Evolutionary conservation across 352 stramenopile genomes (phyloP).

Genomic region (Phytophthora pistaciae): DNA sequence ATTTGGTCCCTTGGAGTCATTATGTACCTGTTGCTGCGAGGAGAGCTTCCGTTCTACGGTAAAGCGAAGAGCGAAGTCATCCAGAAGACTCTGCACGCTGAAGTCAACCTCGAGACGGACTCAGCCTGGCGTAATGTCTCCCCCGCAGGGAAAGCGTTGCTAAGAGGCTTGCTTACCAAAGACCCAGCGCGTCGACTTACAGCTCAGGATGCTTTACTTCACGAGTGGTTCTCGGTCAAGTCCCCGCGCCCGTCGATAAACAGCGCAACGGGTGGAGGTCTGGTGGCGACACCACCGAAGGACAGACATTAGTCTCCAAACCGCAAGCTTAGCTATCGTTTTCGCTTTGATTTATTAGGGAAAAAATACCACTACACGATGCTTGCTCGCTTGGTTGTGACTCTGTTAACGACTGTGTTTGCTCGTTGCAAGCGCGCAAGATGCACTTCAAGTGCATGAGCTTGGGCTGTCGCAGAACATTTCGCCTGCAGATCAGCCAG

Average conservation of each 20-base stretch:
- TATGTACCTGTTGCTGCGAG: conserved; percentile 92
- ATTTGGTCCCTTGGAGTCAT: conserved; percentile 95
- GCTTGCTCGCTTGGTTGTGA: not conserved
- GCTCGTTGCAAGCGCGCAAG: conserved; percentile 33
- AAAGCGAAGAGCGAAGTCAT: conserved; percentile 94
- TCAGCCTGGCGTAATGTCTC: conserved; percentile 67
- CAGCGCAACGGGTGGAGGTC: conserved; percentile 3
- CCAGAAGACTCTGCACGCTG: conserved; percentile 89
- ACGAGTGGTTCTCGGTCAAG: conserved; percentile 82
- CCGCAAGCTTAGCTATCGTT: not conserved
- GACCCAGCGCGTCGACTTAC: conserved; percentile 82
- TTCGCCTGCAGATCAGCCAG: conserved; percentile 30
- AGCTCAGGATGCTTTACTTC: conserved; percentile 77
- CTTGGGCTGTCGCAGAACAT: conserved; percentile 8
- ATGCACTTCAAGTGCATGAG: conserved; percentile 33
- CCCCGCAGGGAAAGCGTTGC: conserved; percentile 61
- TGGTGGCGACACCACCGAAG: conserved; percentile 6
- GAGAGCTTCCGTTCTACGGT: conserved; percentile 92
- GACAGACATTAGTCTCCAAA: conserved; percentile 18
- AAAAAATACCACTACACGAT: conserved; percentile 2
- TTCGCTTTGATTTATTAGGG: not conserved
- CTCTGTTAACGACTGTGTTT: conserved; percentile 5
- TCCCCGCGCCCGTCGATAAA: conserved; percentile 36
- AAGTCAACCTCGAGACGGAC: conserved; percentile 85
- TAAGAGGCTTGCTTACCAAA: conserved; percentile 89